phyloP scores from a whole-genome alignment of 768 basidiomycete species.

The Pisolithus sp. region DNA sequence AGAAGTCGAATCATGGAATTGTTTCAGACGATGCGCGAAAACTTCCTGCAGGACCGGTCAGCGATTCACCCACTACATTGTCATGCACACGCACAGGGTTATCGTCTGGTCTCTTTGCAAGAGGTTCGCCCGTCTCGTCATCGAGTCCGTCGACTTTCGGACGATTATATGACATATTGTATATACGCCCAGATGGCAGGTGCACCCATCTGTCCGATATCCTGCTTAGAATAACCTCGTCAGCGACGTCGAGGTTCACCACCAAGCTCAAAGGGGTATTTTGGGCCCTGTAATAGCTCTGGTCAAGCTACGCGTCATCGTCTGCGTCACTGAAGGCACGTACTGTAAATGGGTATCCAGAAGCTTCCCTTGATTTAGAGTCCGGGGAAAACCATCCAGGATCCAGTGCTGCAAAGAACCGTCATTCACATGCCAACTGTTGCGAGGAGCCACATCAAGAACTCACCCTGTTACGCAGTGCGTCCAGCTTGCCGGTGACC shows the following conservation, averaged over 20 bases:
- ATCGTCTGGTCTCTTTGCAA: conserved; percentile 87
- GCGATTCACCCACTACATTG: background rate
- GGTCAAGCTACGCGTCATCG: background rate
- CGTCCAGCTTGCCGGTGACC: conserved; percentile 64
- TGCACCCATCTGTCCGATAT: conserved; percentile 92
- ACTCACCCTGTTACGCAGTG: conserved; percentile 57
- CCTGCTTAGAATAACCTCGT: conserved; percentile 75
- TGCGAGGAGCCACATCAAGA: background rate
- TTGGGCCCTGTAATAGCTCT: conserved; percentile 40
- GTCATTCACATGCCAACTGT: background rate
- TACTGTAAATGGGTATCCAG: conserved; percentile 73
- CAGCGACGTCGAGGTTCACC: conserved; percentile 84
- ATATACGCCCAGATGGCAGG: conserved; percentile 80
- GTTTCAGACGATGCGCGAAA: conserved; percentile 66
- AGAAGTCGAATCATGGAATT: conserved; percentile 75
- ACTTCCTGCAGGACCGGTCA: conserved; percentile 46
- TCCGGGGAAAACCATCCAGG: conserved; percentile 88
- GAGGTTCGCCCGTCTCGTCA: conserved; percentile 80
- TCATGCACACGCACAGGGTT: conserved; percentile 60
- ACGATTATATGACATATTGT: conserved; percentile 84
- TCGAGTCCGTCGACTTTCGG: conserved; percentile 76
- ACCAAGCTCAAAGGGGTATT: conserved; percentile 69
- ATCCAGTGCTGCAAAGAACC: conserved; percentile 68
- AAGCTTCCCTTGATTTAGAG: conserved; percentile 73
- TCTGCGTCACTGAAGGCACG: conserved; percentile 14